Evolutionary conservation across 1,284 basidiomycete genomes (phyloP), one percentile per base, ranked within the genome.

Genomic region (Malassezia pachydermatis): DNA sequence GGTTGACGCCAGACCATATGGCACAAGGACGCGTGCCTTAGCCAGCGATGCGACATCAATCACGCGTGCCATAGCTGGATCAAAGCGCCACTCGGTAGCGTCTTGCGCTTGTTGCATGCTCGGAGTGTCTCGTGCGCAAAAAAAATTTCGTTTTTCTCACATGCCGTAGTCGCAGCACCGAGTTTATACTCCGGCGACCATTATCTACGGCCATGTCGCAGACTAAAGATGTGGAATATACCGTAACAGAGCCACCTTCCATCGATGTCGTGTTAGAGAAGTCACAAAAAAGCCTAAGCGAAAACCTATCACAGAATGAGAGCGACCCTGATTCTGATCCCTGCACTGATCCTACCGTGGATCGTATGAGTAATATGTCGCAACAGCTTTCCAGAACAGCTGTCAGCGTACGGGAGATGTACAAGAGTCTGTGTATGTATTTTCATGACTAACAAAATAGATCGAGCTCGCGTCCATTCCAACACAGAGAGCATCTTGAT

Each of bases 341-440:
- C n/a, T n/a, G n/a, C n/a, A n/a, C n/a, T n/a, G n/a, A n/a, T n/a
- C n/a, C n/a, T n/a, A n/a, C n/a, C n/a, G n/a, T n/a, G 35, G 80
- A 79, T 49, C 78, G 79, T 1, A 78, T 90, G 80, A 58, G 65
- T 22, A 65, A 59, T 67, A 75, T 96, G 60, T 96, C 94, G 3
- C 83, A 81, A 63, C 88, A 90, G 68, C 78, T 99, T 14, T 94
- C 92, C 7, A 90, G 92, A 75, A 99, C 92, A 13, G 94, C 92
- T 13, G 87, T 92, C 20, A 86, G 88, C 34, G 92, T 98, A 22
- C 80, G 92, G 42, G 94, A 98, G 75, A 92, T 96, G 87, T 92
- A 88, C 80, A 94, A 94, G 74, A 88, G 95, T 74, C 83, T 99
- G 29, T 90, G 89, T 86, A 62, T 61, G 82, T 79, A 35, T 30